Conservation (phyloP, 345 rosid species). For the Brassica incana region DNA sequence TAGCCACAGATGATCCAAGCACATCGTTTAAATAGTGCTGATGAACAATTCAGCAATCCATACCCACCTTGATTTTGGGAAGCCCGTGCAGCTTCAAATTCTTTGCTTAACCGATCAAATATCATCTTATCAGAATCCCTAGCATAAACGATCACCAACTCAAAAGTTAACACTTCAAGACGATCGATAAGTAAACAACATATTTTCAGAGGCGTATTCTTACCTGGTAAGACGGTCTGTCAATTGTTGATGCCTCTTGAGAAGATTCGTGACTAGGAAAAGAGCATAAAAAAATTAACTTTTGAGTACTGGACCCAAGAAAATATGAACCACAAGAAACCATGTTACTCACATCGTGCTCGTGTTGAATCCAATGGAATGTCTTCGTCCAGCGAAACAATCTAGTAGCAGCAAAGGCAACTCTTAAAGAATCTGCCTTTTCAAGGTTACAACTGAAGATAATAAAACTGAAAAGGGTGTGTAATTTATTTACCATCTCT, state of each 20-base stretch:
- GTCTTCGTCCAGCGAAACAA: constrained; percentile 64
- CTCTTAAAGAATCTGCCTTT: background rate
- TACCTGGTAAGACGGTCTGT: constrained; percentile 83
- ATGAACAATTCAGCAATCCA: constrained; percentile 9
- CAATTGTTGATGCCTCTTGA: constrained; percentile 79
- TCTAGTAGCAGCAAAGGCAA: constrained; percentile 42
- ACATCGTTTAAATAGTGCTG: background rate
- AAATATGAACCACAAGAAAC: background rate
- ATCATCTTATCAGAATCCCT: constrained; percentile 94
- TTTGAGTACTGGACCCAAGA: constrained; percentile 2
- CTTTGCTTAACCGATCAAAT: constrained; percentile 81
- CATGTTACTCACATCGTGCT: constrained; percentile 57
- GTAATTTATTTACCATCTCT: constrained; percentile 46
- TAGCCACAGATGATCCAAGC: constrained; percentile 1
- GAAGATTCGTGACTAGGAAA: constrained; percentile 70
- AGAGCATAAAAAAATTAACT: constrained; percentile 17
- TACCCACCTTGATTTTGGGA: constrained; percentile 75
- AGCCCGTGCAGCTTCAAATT: constrained; percentile 83
- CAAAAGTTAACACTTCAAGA: background rate
- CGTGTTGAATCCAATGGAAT: constrained; percentile 67
- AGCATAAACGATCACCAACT: constrained; percentile 7
- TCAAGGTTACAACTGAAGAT: background rate
- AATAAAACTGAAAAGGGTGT: background rate
- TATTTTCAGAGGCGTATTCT: background rate
- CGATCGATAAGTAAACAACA: background rate